phyloP scores from a whole-genome alignment of 2,329 filamentous ascomycete species.

The Aspergillus sergii region DNA sequence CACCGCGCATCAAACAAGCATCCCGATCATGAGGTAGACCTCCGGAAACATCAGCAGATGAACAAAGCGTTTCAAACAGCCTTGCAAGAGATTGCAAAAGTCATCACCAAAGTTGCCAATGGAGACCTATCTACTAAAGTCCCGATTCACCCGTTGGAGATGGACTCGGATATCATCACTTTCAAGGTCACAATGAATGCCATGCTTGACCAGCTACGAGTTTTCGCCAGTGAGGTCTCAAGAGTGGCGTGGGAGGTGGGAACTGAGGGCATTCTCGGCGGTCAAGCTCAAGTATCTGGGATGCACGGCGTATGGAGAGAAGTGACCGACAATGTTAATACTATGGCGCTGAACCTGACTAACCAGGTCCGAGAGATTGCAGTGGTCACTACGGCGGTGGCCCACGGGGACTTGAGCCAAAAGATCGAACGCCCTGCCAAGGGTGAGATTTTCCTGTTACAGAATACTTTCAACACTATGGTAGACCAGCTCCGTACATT shows the following conservation, averaged over 20 bases:
- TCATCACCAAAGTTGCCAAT: constrained; percentile 2
- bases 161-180: constrained; percentile 14
- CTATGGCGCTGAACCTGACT: constrained; percentile 67
- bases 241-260: constrained; percentile 67
- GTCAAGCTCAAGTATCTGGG: constrained; percentile 65
- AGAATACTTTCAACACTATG: constrained; percentile 99
- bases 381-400: constrained; percentile 90
- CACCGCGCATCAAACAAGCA: neutral
- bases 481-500: constrained; percentile 93
- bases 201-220: constrained; percentile 67
- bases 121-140: neutral
- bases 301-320: constrained; percentile 70
- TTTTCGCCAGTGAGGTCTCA: constrained; percentile 67
- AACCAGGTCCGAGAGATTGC: constrained; percentile 83
- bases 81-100: neutral
- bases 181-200: constrained; percentile 85
- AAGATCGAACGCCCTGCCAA: constrained; percentile 95
- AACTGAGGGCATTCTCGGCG: constrained; percentile 64
- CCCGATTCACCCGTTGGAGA: neutral
- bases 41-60: neutral
- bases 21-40: neutral
- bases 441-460: constrained; percentile 89
- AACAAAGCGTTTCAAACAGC: constrained; percentile 1
- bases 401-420: constrained; percentile 91
- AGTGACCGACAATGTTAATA: constrained; percentile 68